phyloP scores from a whole-genome alignment of 2,329 filamentous ascomycete species.

The Sclerotinia sclerotiorum region DNA sequence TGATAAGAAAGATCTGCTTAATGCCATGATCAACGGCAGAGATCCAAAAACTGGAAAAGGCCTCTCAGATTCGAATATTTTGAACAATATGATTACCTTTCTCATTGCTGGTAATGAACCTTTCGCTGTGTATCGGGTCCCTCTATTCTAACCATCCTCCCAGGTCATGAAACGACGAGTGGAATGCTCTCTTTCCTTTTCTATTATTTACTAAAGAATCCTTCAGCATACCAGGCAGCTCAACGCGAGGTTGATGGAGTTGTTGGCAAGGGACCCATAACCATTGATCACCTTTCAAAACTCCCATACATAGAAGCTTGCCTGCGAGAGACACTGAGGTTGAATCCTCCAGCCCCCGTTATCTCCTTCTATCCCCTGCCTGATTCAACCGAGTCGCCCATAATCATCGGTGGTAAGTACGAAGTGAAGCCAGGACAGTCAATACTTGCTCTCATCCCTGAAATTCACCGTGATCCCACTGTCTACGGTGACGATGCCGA shows the following conservation, averaged over 20 bases:
- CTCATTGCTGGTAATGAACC: slow-evolving; percentile 50
- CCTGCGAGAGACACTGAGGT: slow-evolving; percentile 64
- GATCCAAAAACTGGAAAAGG: slow-evolving; percentile 67
- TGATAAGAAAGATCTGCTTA: slow-evolving; percentile 66
- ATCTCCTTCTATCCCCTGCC: slow-evolving; percentile 51
- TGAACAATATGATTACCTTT: slow-evolving; percentile 72
- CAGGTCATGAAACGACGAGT: slow-evolving; percentile 66
- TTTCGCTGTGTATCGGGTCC: slow-evolving; percentile 11
- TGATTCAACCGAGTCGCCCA: slow-evolving; percentile 35
- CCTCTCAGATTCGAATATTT: slow-evolving; percentile 62
- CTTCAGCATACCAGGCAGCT: slow-evolving; percentile 47
- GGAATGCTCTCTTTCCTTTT: slow-evolving; percentile 52
- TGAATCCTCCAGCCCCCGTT: slow-evolving; percentile 42
- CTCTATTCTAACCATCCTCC: slow-evolving; percentile 46
- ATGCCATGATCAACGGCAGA: slow-evolving; percentile 66
- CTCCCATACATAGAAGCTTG: slow-evolving; percentile 66
- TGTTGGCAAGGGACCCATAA: slow-evolving; percentile 49
- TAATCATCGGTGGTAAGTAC: slow-evolving; percentile 43
- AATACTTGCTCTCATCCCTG: slow-evolving; percentile 36
- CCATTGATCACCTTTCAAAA: slow-evolving; percentile 49
- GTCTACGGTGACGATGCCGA: slow-evolving; percentile 66
- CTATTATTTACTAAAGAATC: slow-evolving; percentile 54
- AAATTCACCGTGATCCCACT: slow-evolving; percentile 57
- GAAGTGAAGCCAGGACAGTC: slow-evolving; percentile 50
- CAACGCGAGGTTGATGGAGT: slow-evolving; percentile 55